Conservation (phyloP, 139 green algal genomes). For the Marvania coccoides region DNA sequence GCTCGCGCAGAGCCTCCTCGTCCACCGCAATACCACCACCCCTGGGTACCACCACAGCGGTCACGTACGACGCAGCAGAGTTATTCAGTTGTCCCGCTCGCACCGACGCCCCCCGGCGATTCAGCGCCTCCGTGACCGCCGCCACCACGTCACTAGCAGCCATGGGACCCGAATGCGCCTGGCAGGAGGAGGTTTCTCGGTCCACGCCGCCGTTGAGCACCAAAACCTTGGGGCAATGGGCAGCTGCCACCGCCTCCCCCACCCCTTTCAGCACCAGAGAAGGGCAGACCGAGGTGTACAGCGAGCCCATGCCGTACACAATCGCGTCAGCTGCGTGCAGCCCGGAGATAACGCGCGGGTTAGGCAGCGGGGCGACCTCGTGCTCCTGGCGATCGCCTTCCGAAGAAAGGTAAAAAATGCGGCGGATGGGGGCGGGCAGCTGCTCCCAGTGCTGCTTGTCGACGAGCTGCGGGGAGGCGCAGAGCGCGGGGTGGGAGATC, state of each 20-base stretch:
- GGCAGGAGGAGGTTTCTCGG: constrained; percentile 68
- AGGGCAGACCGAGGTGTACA: constrained; percentile 96
- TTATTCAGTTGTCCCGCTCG: constrained; percentile 38
- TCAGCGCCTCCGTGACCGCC: constrained; percentile 50
- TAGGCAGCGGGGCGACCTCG: constrained; percentile 81
- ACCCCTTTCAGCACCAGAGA: constrained; percentile 79
- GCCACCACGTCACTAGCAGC: constrained; percentile 77
- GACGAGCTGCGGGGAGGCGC: constrained; percentile 20
- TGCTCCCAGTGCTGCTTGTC: constrained; percentile 50
- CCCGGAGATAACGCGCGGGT: constrained; percentile 53
- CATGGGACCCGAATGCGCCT: constrained; percentile 57
- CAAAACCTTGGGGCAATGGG: constrained; percentile 63
- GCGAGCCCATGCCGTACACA: constrained; percentile 94
- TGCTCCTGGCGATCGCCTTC: constrained; percentile 62
- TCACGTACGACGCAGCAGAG: constrained; percentile 60
- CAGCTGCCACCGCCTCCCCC: constrained; percentile 67
- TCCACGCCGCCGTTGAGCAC: constrained; percentile 92
- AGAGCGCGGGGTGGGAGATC: constrained; percentile 85
- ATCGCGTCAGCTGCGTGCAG: constrained; percentile 67
- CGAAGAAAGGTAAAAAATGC: constrained; percentile 92
- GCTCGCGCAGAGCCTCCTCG: constrained; percentile 21
- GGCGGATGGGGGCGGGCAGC: constrained; percentile 73
- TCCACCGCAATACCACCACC: constrained; percentile 61
- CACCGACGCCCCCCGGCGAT: constrained; percentile 35
- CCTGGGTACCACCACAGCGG: constrained; percentile 58